A percentile compares a stretch with the other conserved stretches of the same genome.
phyloP scores from a whole-genome alignment of 1,284 basidiomycete species.

The Ustilago esculenta region DNA sequence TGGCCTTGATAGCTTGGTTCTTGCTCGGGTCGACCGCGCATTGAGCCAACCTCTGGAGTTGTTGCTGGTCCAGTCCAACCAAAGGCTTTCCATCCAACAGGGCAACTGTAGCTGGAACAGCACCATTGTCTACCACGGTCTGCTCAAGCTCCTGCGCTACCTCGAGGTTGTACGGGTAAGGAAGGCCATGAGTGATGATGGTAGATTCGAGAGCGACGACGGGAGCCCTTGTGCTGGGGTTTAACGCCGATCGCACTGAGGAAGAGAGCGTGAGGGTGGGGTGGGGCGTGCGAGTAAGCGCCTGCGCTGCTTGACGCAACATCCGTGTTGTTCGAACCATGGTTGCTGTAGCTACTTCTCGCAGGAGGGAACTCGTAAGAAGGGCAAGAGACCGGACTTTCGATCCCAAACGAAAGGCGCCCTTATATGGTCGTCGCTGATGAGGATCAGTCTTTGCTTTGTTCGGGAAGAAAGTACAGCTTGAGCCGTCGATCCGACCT shows the following conservation, averaged over 20 bases:
- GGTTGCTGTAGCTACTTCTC: background rate
- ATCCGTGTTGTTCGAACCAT: slow-evolving; percentile 37
- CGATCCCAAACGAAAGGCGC: too few relatives aligned
- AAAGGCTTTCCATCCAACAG: slow-evolving; percentile 84
- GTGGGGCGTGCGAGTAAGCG: slow-evolving; percentile 28
- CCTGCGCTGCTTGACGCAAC: slow-evolving; percentile 33
- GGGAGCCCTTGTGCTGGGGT: slow-evolving; percentile 47
- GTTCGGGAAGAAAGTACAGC: background rate
- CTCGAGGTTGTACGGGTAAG: slow-evolving; percentile 77
- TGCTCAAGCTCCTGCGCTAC: slow-evolving; percentile 79
- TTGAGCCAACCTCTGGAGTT: slow-evolving; percentile 78
- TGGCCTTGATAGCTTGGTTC: slow-evolving; percentile 75
- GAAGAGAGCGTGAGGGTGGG: slow-evolving; percentile 21
- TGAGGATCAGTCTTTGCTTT: background rate
- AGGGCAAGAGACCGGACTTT: too few relatives aligned
- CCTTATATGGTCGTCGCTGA: slow-evolving; percentile 2
- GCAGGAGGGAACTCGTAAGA: background rate
- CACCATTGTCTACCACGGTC: slow-evolving; percentile 80
- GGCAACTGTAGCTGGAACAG: slow-evolving; percentile 89
- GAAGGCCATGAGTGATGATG: slow-evolving; percentile 83
- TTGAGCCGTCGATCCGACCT: slow-evolving; percentile 17
- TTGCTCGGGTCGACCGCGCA: slow-evolving; percentile 62
- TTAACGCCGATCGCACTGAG: slow-evolving; percentile 26
- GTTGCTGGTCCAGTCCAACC: slow-evolving; percentile 77
- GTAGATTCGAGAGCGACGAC: slow-evolving; percentile 76